Percentiles rank a stretch among this genome's conserved stretches.
Conservation (phyloP, 495 filamentous ascomycete species). For the Annulohypoxylon maeteangense region DNA sequence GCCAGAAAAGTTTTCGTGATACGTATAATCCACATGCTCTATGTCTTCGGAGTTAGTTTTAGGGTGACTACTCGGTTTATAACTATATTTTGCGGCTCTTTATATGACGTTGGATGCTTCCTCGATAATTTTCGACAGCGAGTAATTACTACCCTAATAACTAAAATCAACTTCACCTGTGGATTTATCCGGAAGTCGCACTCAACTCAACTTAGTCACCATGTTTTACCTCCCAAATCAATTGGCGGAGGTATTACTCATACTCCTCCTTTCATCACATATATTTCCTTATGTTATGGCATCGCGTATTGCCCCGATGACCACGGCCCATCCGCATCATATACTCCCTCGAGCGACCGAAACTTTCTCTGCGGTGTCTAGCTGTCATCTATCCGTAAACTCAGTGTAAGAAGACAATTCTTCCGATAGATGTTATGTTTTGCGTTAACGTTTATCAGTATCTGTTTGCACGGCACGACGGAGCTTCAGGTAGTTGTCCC, state of each 20-base stretch:
- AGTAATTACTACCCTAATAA: not conserved
- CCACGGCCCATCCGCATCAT: not conserved
- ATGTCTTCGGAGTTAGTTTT: too few species aligned
- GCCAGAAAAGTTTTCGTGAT: conserved; percentile 3
- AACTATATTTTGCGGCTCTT: conserved; percentile 31
- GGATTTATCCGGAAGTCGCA: not conserved
- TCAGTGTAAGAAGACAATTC: conserved; percentile 43
- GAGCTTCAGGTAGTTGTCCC: conserved; percentile 56
- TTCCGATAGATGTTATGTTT: not conserved
- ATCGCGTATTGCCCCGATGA: conserved; percentile 9
- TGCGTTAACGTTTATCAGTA: conserved; percentile 33
- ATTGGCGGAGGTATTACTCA: not conserved
- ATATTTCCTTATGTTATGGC: not conserved
- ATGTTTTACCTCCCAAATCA: not conserved
- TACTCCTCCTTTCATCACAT: not conserved
- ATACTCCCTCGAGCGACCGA: conserved; percentile 16
- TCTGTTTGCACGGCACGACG: conserved; percentile 53
- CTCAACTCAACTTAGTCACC: not conserved
- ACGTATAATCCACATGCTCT: not conserved
- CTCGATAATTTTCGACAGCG: not conserved
- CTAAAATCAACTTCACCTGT: not conserved
- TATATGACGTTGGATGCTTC: not conserved
- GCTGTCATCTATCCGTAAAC: conserved; percentile 54
- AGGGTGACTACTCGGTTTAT: too few species aligned
- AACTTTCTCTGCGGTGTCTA: conserved; percentile 49